A percentile compares a stretch with the other conserved stretches of the same genome.
phyloP scores from a whole-genome alignment of 2,329 filamentous ascomycete genomes.

The Pseudogymnoascus verrucosus region DNA sequence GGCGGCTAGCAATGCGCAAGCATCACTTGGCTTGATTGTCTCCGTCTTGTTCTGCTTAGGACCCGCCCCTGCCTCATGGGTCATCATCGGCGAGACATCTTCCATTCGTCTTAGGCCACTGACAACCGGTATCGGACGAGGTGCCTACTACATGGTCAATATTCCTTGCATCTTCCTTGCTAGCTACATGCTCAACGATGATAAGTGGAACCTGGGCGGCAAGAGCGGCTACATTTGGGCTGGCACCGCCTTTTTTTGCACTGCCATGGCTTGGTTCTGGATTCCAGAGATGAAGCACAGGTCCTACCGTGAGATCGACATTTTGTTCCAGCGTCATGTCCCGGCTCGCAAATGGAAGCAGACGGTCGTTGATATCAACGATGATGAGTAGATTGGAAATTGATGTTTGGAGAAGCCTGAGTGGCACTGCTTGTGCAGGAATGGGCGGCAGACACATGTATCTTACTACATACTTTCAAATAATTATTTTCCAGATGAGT shows the following conservation, averaged over 20 bases:
- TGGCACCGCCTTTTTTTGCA: constrained; percentile 48
- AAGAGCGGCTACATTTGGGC: constrained; percentile 54
- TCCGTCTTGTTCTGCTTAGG: constrained; percentile 57
- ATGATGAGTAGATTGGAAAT: constrained; percentile 47
- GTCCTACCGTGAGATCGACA: constrained; percentile 41
- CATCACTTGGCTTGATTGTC: constrained; percentile 57
- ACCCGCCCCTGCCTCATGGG: constrained; percentile 56
- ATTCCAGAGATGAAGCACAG: constrained; percentile 48
- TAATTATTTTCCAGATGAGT: too few species aligned
- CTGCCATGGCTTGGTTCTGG: constrained; percentile 40
- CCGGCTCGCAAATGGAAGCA: constrained; percentile 37
- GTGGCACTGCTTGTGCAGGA: too few species aligned
- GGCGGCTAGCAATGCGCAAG: constrained; percentile 42
- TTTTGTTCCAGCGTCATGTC: constrained; percentile 34
- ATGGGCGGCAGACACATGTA: too few species aligned
- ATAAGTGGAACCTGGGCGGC: constrained; percentile 37
- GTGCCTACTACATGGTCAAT: constrained; percentile 53
- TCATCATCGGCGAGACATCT: constrained; percentile 61
- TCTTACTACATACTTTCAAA: too few species aligned
- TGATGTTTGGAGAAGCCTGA: too few species aligned
- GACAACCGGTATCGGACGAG: constrained; percentile 59
- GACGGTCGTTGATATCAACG: constrained; percentile 48
- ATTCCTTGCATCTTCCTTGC: constrained; percentile 59
- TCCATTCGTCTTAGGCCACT: constrained; percentile 55
- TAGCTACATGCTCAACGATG: constrained; percentile 51